Percentiles rank a stretch among this genome's conserved stretches.
phyloP scores from a whole-genome alignment of 768 basidiomycete genomes.

The Pisolithus tinctorius region DNA sequence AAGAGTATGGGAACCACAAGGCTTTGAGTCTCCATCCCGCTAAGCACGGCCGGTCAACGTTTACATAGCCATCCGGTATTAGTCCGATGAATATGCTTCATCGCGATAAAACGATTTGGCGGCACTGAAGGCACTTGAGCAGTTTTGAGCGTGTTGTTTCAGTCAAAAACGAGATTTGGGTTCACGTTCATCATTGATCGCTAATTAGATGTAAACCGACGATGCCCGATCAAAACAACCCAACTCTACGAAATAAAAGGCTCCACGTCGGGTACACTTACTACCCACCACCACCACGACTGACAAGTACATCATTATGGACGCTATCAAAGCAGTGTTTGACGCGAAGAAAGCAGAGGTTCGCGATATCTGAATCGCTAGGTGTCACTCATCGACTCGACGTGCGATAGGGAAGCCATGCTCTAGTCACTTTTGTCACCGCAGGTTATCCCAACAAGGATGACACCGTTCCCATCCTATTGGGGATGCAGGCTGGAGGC shows the following conservation, averaged over 20 bases:
- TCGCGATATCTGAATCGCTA: background rate
- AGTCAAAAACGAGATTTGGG: no score
- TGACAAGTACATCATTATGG: constrained; percentile 2
- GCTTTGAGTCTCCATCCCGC: no score
- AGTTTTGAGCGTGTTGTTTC: no score
- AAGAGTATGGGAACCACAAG: no score
- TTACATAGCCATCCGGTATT: no score
- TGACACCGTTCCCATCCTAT: constrained; percentile 77
- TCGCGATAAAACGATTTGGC: no score
- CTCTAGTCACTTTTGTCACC: constrained; percentile 82
- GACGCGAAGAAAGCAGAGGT: constrained; percentile 10
- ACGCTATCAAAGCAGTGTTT: constrained; percentile 9
- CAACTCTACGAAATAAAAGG: background rate
- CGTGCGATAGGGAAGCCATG: constrained; percentile 42
- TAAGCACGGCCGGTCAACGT: no score
- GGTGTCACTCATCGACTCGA: background rate
- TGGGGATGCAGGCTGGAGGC: constrained; percentile 88
- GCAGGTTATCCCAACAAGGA: constrained; percentile 78
- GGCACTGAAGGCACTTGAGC: no score
- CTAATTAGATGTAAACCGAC: no score
- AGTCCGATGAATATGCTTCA: no score
- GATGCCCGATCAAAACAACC: background rate
- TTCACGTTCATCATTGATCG: no score
- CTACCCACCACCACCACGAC: background rate
- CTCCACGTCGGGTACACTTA: background rate